Evolutionary conservation across 116 monocot genomes (phyloP).

Genomic region (Zostera marina): DNA sequence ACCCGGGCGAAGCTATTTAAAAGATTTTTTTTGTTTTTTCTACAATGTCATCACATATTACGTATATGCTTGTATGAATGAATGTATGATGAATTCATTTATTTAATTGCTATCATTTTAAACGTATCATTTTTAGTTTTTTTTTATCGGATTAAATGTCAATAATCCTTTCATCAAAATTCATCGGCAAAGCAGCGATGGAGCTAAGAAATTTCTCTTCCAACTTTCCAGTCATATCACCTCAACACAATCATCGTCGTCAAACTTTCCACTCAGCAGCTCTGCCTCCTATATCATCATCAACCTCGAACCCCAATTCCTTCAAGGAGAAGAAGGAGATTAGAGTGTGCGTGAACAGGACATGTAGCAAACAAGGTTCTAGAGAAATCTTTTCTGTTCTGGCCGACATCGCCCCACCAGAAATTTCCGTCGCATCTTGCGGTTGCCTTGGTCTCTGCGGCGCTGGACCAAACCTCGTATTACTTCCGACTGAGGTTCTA

Average conservation of each 20-base stretch:
- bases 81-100: too few relatives aligned
- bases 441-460: conserved; percentile 89
- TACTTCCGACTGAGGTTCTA: conserved; percentile 33
- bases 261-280: not conserved
- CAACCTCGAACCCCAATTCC: not conserved
- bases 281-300: not conserved
- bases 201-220: too few relatives aligned
- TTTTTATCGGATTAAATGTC: too few relatives aligned
- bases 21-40: too few relatives aligned
- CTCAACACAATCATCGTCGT: not conserved
- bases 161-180: too few relatives aligned
- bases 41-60: too few relatives aligned
- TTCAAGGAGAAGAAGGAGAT: conserved; percentile 11
- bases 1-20: too few relatives aligned
- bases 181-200: too few relatives aligned
- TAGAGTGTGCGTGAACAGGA: conserved; percentile 81
- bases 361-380: conserved; percentile 56
- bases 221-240: not conserved
- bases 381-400: conserved; percentile 45
- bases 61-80: too few relatives aligned
- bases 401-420: conserved; percentile 45
- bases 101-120: too few relatives aligned
- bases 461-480: conserved; percentile 63
- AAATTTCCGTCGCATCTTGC: conserved; percentile 49
- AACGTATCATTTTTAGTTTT: too few relatives aligned